phyloP scores from a whole-genome alignment of 768 basidiomycete genomes.

The Phylloporus sp. region DNA sequence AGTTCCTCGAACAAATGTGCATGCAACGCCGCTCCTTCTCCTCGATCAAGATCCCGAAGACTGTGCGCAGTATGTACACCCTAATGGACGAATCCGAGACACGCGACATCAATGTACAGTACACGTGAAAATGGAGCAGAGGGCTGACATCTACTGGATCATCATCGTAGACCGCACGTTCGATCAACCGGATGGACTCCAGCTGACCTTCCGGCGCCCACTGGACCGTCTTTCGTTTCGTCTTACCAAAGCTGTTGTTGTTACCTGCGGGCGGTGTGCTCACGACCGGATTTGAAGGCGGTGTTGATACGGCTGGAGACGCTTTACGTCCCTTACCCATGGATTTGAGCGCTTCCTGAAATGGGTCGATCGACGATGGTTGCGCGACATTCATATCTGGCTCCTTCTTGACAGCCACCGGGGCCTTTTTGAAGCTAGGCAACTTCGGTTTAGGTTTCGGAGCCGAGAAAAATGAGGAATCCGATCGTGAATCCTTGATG shows the following conservation, averaged over 20 bases:
- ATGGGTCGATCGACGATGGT: conserved; percentile 74
- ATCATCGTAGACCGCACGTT: conserved; percentile 85
- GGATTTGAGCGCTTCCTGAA: conserved; percentile 76
- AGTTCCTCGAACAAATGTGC: conserved; percentile 81
- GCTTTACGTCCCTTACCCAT: conserved; percentile 62
- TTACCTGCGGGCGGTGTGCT: conserved; percentile 35
- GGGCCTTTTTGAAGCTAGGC: conserved; percentile 83
- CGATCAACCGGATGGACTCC: conserved; percentile 74
- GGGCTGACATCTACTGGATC: conserved; percentile 82
- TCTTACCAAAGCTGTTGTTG: conserved; percentile 41
- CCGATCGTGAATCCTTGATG: conserved; percentile 77
- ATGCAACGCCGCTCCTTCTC: conserved; percentile 82
- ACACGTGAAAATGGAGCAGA: conserved; percentile 39
- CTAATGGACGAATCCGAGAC: conserved; percentile 46
- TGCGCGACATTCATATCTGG: conserved; percentile 60
- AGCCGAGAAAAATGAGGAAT: conserved; percentile 85
- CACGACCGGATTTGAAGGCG: conserved; percentile 39
- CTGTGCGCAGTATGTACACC: conserved; percentile 67
- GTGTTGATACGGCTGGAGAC: conserved; percentile 59
- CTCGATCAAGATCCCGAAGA: conserved; percentile 82
- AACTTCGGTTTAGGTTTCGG: conserved; percentile 81
- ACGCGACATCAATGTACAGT: conserved; percentile 51
- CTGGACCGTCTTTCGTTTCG: conserved; percentile 73
- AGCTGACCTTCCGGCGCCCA: conserved; percentile 76
- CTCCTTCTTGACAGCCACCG: conserved; percentile 47